phyloP scores from a whole-genome alignment of 1,284 basidiomycete species.

The Tilletia walkeri region DNA sequence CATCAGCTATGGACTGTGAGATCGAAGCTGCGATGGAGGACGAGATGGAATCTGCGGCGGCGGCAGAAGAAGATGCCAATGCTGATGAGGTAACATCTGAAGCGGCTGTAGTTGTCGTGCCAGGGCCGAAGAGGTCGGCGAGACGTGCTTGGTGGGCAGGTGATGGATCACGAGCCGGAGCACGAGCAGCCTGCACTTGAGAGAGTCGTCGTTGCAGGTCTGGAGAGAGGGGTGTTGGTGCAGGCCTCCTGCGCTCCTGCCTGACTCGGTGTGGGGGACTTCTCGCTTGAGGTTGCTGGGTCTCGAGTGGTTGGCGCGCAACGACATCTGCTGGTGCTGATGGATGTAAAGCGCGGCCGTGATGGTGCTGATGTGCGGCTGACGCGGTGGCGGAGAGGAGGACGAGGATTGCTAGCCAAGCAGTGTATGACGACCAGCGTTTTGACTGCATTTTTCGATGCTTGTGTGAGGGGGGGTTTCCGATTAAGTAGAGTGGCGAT shows the following conservation, averaged over 20 bases:
- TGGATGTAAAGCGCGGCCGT: neutral
- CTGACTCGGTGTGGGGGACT: neutral
- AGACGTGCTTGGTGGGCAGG: neutral
- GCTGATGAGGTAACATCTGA: constrained; percentile 20
- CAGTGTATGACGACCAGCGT: constrained; percentile 10
- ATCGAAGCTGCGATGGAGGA: constrained; percentile 26
- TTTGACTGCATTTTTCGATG: constrained; percentile 7
- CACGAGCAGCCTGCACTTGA: neutral
- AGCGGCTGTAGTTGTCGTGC: neutral
- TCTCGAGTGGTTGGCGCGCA: neutral
- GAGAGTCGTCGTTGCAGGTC: neutral
- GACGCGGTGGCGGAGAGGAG: constrained; percentile 3
- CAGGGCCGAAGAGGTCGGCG: neutral
- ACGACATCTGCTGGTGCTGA: neutral
- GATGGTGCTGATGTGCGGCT: neutral
- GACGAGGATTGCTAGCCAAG: neutral
- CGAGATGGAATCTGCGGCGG: constrained; percentile 24
- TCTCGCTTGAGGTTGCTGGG: neutral
- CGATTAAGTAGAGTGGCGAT: too few species aligned
- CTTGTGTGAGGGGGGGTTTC: too few species aligned
- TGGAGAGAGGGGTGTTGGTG: constrained; percentile 1
- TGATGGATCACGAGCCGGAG: too few species aligned
- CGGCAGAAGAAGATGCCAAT: neutral
- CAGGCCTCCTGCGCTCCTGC: neutral
- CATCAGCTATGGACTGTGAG: constrained; percentile 22